Conservation (phyloP, 805 yeast species). For the Metschnikowia drakensbergensis region DNA sequence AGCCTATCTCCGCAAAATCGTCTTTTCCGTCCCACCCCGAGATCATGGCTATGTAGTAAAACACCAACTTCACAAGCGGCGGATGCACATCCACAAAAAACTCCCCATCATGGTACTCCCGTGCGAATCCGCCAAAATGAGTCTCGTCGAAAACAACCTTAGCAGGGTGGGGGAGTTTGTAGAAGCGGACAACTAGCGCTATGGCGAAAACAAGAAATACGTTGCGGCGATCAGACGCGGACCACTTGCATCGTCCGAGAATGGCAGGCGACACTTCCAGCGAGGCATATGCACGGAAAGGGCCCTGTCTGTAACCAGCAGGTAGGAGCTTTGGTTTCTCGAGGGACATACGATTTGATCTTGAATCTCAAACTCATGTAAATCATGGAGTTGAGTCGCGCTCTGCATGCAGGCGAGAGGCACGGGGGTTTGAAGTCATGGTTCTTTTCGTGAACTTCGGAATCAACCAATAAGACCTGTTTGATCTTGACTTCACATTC, state of each 20-base stretch:
- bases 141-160: slow-evolving; percentile 49
- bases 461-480: no score
- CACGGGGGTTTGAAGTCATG: neutral
- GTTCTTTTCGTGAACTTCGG: no score
- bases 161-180: slow-evolving; percentile 32
- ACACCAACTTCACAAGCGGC: slow-evolving; percentile 61
- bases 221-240: slow-evolving; percentile 14
- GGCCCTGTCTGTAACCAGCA: slow-evolving; percentile 30
- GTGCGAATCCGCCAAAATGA: slow-evolving; percentile 38
- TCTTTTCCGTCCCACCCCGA: slow-evolving; percentile 50
- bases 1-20: slow-evolving; percentile 43
- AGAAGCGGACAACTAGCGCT: slow-evolving; percentile 28
- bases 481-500: no score
- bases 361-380: neutral
- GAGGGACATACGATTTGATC: neutral
- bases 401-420: neutral
- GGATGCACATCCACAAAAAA: slow-evolving; percentile 73
- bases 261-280: slow-evolving; percentile 19
- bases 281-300: slow-evolving; percentile 26
- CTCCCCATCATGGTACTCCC: slow-evolving; percentile 50
- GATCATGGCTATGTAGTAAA: slow-evolving; percentile 48
- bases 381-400: neutral
- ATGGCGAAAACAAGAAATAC: slow-evolving; percentile 13
- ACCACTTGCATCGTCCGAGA: slow-evolving; percentile 13
- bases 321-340: slow-evolving; percentile 13